phyloP scores from a whole-genome alignment of 352 stramenopile genomes.

The Pythium brachiatum region DNA sequence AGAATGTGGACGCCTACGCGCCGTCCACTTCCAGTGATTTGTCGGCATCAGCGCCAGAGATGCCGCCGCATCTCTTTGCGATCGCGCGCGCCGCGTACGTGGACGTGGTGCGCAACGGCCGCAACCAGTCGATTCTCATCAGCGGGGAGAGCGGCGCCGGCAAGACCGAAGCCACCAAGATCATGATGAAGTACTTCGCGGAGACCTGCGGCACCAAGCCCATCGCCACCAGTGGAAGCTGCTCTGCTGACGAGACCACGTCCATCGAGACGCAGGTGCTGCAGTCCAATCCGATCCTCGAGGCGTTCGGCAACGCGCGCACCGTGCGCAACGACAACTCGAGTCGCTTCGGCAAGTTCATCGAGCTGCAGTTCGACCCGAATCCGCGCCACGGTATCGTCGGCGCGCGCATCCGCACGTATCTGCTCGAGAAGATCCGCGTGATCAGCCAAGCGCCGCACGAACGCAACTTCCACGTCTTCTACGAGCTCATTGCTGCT shows the following conservation, averaged over 20 bases:
- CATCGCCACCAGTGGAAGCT: neutral
- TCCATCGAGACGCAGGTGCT: slow-evolving; percentile 86
- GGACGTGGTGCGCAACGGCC: slow-evolving; percentile 60
- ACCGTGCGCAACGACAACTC: slow-evolving; percentile 90
- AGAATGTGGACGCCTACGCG: slow-evolving; percentile 47
- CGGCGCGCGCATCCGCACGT: slow-evolving; percentile 86
- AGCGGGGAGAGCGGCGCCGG: slow-evolving; percentile 83
- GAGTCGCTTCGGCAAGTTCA: slow-evolving; percentile 91
- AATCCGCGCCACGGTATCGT: slow-evolving; percentile 36
- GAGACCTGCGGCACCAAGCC: slow-evolving; percentile 46
- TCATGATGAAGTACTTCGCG: slow-evolving; percentile 89
- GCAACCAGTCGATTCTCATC: slow-evolving; percentile 84
- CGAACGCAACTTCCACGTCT: slow-evolving; percentile 89
- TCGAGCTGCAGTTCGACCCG: slow-evolving; percentile 78
- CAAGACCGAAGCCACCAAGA: slow-evolving; percentile 90
- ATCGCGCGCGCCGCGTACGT: slow-evolving; percentile 72
- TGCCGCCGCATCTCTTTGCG: slow-evolving; percentile 68
- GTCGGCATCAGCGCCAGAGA: slow-evolving; percentile 13
- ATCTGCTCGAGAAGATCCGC: slow-evolving; percentile 94
- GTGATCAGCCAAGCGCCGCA: slow-evolving; percentile 73
- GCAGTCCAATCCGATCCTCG: slow-evolving; percentile 89
- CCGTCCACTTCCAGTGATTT: slow-evolving; percentile 8
- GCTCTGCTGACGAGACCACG: neutral
- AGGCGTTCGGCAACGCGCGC: slow-evolving; percentile 88
- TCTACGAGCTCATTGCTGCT: slow-evolving; percentile 78